Evolutionary conservation across 176 grass and related monocot species (phyloP).

Genomic region (Oryza australiensis): DNA sequence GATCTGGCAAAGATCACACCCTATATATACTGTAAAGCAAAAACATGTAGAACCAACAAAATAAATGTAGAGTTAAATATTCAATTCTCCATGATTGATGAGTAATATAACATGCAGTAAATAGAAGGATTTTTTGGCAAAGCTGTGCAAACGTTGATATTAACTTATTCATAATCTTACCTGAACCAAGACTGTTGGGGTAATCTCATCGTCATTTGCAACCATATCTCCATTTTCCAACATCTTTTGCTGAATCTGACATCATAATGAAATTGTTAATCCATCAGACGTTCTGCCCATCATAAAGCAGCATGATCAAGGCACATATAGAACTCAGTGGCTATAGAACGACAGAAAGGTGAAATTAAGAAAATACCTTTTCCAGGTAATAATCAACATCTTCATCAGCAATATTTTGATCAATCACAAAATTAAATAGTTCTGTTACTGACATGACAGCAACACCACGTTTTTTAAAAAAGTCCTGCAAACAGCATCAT

Average conservation of each 20-base stretch:
- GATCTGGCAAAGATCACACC: not conserved
- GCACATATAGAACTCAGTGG: not conserved
- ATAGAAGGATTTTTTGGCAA: not conserved
- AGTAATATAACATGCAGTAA: not conserved
- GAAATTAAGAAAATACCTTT: constrained; percentile 57
- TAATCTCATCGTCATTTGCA: constrained; percentile 62
- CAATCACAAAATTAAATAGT: constrained; percentile 89
- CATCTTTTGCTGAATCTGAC: constrained; percentile 82
- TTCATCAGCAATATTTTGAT: constrained; percentile 76
- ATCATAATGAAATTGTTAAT: constrained; percentile 30
- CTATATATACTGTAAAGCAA: not conserved
- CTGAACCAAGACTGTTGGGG: constrained; percentile 80
- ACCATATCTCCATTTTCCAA: constrained; percentile 60
- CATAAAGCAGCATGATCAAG: not conserved
- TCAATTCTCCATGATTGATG: not conserved
- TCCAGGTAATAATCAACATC: constrained; percentile 83
- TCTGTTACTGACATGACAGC: constrained; percentile 73
- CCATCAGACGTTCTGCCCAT: not conserved
- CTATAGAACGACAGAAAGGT: constrained; percentile 21
- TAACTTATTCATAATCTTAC: constrained; percentile 46
- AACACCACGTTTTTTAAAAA: constrained; percentile 87
- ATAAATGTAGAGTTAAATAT: not conserved
- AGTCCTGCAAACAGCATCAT: constrained; percentile 57
- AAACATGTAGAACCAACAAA: not conserved
- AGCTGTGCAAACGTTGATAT: not conserved